A percentile compares a stretch with the other conserved stretches of the same genome.
Evolutionary conservation across 805 yeast genomes (phyloP).

Genomic region (Candida pini): DNA sequence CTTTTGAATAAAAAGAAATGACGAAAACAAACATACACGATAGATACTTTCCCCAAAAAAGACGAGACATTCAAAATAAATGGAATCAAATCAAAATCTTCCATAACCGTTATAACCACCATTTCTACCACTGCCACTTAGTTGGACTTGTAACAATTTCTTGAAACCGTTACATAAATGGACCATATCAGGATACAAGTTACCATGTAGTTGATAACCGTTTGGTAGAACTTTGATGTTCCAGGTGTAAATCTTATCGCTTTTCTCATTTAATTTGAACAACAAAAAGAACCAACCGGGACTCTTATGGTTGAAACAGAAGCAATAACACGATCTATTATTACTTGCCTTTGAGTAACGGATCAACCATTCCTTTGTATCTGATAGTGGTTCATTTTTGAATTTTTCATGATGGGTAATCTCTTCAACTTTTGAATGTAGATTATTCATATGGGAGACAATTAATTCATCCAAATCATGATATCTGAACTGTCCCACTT

Average conservation of each 20-base stretch:
- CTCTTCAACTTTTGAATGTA: slow-evolving; percentile 76
- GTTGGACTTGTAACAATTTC: slow-evolving; percentile 32
- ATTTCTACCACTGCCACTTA: slow-evolving; percentile 11
- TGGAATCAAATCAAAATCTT: slow-evolving; percentile 1
- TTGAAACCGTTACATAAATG: slow-evolving; percentile 94
- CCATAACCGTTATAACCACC: slow-evolving; percentile 5
- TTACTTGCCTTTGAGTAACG: slow-evolving; percentile 90
- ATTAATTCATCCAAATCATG: slow-evolving; percentile 91
- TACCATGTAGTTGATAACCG: slow-evolving; percentile 75
- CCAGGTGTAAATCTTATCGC: slow-evolving; percentile 72
- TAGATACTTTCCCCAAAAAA: too few relatives aligned
- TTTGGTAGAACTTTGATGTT: slow-evolving; percentile 85
- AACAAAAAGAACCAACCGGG: slow-evolving; percentile 93
- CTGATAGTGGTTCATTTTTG: slow-evolving; percentile 70
- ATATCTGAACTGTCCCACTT: slow-evolving; percentile 63
- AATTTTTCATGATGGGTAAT: slow-evolving; percentile 86
- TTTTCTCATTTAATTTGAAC: slow-evolving; percentile 69
- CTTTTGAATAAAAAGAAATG: neutral
- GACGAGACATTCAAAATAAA: slow-evolving; percentile 1
- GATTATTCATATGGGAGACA: slow-evolving; percentile 77
- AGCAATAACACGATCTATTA: slow-evolving; percentile 82
- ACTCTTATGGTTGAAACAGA: slow-evolving; percentile 80
- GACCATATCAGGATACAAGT: slow-evolving; percentile 83
- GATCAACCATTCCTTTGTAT: slow-evolving; percentile 81
- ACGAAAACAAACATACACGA: too few relatives aligned